Evolutionary conservation across 2,329 filamentous ascomycete species (phyloP).

Genomic region (Fusarium coicis): DNA sequence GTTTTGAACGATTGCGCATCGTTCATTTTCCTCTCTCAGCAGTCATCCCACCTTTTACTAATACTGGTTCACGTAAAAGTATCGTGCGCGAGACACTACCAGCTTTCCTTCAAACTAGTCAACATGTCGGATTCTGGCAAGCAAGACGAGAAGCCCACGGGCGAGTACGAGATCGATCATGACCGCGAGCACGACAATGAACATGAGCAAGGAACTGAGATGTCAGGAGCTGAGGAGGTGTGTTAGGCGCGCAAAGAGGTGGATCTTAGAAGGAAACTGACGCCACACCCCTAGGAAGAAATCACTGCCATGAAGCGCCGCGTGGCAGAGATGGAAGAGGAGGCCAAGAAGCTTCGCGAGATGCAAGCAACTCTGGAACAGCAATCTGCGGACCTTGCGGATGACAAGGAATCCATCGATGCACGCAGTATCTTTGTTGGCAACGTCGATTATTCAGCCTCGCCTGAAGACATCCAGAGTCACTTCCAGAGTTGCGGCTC

Average conservation of each 20-base stretch:
- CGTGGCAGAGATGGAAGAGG: conserved; percentile 90
- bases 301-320: conserved; percentile 88
- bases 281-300: conserved; percentile 68
- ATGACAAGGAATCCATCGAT: conserved; percentile 96
- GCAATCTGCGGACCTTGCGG: conserved; percentile 82
- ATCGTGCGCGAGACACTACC: neutral
- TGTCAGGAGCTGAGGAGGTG: conserved; percentile 51
- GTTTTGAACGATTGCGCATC: neutral
- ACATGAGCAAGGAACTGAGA: conserved; percentile 47
- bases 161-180: conserved; percentile 46
- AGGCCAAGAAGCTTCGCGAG: conserved; percentile 85
- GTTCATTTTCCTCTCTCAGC: neutral
- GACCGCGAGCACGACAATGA: conserved; percentile 40
- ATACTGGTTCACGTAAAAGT: conserved; percentile 11
- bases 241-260: conserved; percentile 48
- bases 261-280: conserved; percentile 47
- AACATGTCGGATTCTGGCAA: conserved; percentile 50
- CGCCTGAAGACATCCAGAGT: conserved; percentile 94
- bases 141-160: conserved; percentile 46
- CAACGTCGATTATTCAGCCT: conserved; percentile 97
- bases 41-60: conserved; percentile 12
- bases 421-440: conserved; percentile 96
- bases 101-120: neutral
- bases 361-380: conserved; percentile 90
- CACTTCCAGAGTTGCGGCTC: conserved; percentile 97